These are phyloP conservation scores for Porcisia hertigi DNA, from an alignment of 208 protist species.

Conservation along the genomic window DNA sequence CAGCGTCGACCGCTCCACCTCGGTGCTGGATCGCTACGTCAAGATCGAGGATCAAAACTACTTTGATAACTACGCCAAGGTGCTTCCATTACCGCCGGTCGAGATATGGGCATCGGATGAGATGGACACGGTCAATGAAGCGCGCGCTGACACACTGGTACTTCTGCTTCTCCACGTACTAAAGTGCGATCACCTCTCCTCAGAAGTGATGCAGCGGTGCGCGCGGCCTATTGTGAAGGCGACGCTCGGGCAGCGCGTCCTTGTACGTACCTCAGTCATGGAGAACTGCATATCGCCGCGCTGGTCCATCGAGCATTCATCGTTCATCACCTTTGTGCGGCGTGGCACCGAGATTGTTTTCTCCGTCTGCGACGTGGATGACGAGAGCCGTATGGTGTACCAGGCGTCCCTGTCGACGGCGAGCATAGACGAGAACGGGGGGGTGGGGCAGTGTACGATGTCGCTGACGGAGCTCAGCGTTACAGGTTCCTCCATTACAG, in stretches of 20 bases:
- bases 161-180: slow-evolving; percentile 81
- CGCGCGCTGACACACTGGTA: slow-evolving; percentile 38
- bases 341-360: slow-evolving; percentile 65
- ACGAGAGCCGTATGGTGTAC: slow-evolving; percentile 55
- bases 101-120: slow-evolving; percentile 65
- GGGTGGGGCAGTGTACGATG: slow-evolving; percentile 62
- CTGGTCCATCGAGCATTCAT: slow-evolving; percentile 73
- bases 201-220: slow-evolving; percentile 33
- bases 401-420: slow-evolving; percentile 42
- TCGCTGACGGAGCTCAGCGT: slow-evolving; percentile 22
- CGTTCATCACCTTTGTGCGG: slow-evolving; percentile 80
- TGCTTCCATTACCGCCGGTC: slow-evolving; percentile 64
- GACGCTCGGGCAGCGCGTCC: slow-evolving; percentile 52
- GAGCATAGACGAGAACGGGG: slow-evolving; percentile 60
- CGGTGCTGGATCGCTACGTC: slow-evolving; percentile 85
- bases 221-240: slow-evolving; percentile 71
- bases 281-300: slow-evolving; percentile 38
- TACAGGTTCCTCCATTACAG: not conserved
- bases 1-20: slow-evolving; percentile 54
- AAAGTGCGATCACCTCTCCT: slow-evolving; percentile 50
- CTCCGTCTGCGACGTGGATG: slow-evolving; percentile 59
- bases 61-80: slow-evolving; percentile 76
- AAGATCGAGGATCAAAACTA: slow-evolving; percentile 89
- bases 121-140: slow-evolving; percentile 27
- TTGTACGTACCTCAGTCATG: slow-evolving; percentile 65